Conservation (phyloP, 768 basidiomycete species). For the Tricholoma sp. region DNA sequence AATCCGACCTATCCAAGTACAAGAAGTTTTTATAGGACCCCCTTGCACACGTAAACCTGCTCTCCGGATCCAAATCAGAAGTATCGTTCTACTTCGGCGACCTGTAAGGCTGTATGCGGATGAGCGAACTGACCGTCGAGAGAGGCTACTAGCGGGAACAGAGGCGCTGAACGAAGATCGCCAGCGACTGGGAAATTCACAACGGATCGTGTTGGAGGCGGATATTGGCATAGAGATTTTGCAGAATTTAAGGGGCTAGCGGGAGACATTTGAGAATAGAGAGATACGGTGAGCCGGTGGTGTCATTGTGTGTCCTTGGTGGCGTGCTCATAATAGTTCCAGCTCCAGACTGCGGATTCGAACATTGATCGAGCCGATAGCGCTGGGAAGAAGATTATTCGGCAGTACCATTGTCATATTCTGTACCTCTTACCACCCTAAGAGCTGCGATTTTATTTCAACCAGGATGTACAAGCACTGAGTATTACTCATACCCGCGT, state of each 20-base stretch:
- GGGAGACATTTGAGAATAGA: conserved; percentile 86
- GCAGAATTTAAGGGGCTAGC: conserved; percentile 68
- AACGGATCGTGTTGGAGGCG: conserved; percentile 87
- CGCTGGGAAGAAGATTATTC: conserved; percentile 89
- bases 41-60: conserved; percentile 65
- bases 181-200: conserved; percentile 68
- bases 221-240: conserved; percentile 87
- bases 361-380: conserved; percentile 82
- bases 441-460: too few species aligned
- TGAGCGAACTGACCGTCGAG: conserved; percentile 56
- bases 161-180: conserved; percentile 71
- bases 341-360: conserved; percentile 78
- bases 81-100: conserved; percentile 49
- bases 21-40: conserved; percentile 76
- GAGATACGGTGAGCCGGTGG: conserved; percentile 56
- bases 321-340: background rate
- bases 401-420: conserved; percentile 52
- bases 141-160: conserved; percentile 71
- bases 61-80: conserved; percentile 19
- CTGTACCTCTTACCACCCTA: background rate
- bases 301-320: background rate
- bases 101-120: conserved; percentile 60
- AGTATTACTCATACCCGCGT: too few species aligned
- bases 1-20: conserved; percentile 64
- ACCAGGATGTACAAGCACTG: conserved; percentile 85